phyloP scores from a whole-genome alignment of 495 filamentous ascomycete species.

The Talaromyces liani region DNA sequence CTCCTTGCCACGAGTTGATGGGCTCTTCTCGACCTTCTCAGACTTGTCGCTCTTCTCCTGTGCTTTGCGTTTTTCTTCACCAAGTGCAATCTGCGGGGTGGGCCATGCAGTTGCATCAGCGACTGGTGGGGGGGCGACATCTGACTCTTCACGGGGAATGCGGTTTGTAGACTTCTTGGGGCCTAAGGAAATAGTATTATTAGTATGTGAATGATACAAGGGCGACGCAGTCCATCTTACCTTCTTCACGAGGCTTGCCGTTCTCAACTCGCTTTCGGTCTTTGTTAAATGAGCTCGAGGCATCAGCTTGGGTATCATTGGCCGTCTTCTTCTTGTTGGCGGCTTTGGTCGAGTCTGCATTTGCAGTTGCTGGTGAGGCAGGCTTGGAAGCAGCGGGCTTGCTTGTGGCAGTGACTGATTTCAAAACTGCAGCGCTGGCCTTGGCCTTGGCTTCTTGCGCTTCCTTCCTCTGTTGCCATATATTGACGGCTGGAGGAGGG shows the following conservation, averaged over 20 bases:
- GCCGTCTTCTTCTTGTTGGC: slow-evolving; percentile 39
- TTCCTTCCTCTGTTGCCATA: slow-evolving; percentile 74
- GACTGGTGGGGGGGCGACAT: slow-evolving; percentile 43
- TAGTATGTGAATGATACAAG: neutral
- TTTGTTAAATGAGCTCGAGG: slow-evolving; percentile 21
- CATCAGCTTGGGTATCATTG: slow-evolving; percentile 16
- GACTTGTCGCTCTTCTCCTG: slow-evolving; percentile 59
- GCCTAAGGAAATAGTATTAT: slow-evolving; percentile 6
- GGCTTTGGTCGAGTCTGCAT: slow-evolving; percentile 36
- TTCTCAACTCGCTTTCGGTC: slow-evolving; percentile 36
- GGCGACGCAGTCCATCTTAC: slow-evolving; percentile 13
- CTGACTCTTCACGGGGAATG: slow-evolving; percentile 40
- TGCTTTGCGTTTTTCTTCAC: slow-evolving; percentile 63
- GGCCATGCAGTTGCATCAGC: slow-evolving; percentile 80
- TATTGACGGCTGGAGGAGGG: slow-evolving; percentile 71
- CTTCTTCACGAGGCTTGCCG: slow-evolving; percentile 36
- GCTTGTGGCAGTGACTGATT: slow-evolving; percentile 15
- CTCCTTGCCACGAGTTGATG: slow-evolving; percentile 51
- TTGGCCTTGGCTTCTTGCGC: slow-evolving; percentile 62
- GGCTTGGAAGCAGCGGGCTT: slow-evolving; percentile 29
- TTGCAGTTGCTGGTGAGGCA: slow-evolving; percentile 21
- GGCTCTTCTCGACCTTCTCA: slow-evolving; percentile 57
- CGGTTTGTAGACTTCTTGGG: slow-evolving; percentile 18
- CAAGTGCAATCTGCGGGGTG: slow-evolving; percentile 73
- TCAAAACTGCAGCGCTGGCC: slow-evolving; percentile 24